phyloP scores from a whole-genome alignment of 768 basidiomycete genomes.

The Lyophyllum atratum region DNA sequence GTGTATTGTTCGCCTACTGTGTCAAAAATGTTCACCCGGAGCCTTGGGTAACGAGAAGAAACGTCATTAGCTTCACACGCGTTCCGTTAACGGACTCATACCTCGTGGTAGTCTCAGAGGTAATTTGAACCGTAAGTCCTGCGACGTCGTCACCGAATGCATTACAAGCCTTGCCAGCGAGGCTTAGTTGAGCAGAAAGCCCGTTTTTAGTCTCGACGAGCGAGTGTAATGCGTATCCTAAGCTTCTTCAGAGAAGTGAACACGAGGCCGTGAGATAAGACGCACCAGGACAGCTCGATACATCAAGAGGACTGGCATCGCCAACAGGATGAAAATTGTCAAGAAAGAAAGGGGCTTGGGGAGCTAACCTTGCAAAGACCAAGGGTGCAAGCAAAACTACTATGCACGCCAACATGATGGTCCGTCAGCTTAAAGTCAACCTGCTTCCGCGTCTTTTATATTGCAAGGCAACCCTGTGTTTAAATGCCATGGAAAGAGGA shows the following conservation, averaged over 20 bases:
- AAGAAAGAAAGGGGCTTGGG: slow-evolving; percentile 4
- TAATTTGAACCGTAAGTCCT: slow-evolving; percentile 64
- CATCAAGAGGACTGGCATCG: slow-evolving; percentile 11
- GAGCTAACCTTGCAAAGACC: slow-evolving; percentile 10
- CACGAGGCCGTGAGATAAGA: background rate
- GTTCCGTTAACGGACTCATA: slow-evolving; percentile 20
- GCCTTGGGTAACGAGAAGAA: slow-evolving; percentile 35
- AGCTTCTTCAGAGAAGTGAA: background rate
- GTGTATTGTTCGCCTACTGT: slow-evolving; percentile 63
- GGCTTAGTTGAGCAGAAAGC: slow-evolving; percentile 52
- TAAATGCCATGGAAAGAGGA: background rate
- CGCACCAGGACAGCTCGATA: slow-evolving; percentile 10
- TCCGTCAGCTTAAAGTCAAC: background rate
- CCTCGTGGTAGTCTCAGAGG: slow-evolving; percentile 61
- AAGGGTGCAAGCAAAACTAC: slow-evolving; percentile 4
- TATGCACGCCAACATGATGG: slow-evolving; percentile 2
- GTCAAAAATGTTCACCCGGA: slow-evolving; percentile 72
- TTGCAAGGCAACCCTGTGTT: background rate
- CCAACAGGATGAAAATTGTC: background rate
- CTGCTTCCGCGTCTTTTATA: background rate
- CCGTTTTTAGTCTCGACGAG: slow-evolving; percentile 47
- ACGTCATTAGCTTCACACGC: background rate
- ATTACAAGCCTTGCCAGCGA: slow-evolving; percentile 61
- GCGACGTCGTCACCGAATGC: slow-evolving; percentile 63
- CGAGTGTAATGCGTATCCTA: slow-evolving; percentile 57